Base-by-base conservation (phyloP, 306 rosid genomes). In the Ziziphus jujuba region DNA sequence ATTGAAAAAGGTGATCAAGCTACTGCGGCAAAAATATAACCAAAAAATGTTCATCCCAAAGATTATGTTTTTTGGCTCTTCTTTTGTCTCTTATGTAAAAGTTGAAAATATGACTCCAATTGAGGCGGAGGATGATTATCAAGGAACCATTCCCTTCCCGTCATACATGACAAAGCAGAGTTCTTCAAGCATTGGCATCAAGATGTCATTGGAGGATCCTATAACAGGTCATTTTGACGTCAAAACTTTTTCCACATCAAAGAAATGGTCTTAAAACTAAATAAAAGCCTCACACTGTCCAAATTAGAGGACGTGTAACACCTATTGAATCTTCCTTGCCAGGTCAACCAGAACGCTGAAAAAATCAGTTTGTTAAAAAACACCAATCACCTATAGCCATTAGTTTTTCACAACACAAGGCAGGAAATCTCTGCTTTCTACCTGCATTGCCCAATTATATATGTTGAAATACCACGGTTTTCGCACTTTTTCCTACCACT, bases 21-120 rank as follows among this genome's bases (percentile, higher is more conserved):
- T 62, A 59, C 28, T 56, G 74, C 47, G 59, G 75, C 43, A 24
- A 73, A 56, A 50, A 61, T 50, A 55, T 63, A 47, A 70, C 79
- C 73, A 55, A 72, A 68, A 74, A 61, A 34, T 7, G 25, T 55
- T 19, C 67, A 38, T 38, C 16, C 24, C 54, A 15, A 24, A 35
- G 16, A 54, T 43, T n/a, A n/a, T 61, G 19, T 24, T 10, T 60
- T 56, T 61, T 54, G 11, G 21, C 3, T 49, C 17, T 66, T 44
- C 25, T 47, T 48, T 40, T 58, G 58, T 38, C 52, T 6, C 60
- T 36, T 35, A 34, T 1, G 49, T 20, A 35, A 56, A 17, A 63
- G 33, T n/a, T 7, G 22, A 38, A 62, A 61, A 25, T 51, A 23
- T 75, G 17, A 23, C 48, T 65, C 52, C 74, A 53, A 75, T 19